Base-by-base conservation (phyloP, 106 monocot species). In the Amphibolis antarctica region DNA sequence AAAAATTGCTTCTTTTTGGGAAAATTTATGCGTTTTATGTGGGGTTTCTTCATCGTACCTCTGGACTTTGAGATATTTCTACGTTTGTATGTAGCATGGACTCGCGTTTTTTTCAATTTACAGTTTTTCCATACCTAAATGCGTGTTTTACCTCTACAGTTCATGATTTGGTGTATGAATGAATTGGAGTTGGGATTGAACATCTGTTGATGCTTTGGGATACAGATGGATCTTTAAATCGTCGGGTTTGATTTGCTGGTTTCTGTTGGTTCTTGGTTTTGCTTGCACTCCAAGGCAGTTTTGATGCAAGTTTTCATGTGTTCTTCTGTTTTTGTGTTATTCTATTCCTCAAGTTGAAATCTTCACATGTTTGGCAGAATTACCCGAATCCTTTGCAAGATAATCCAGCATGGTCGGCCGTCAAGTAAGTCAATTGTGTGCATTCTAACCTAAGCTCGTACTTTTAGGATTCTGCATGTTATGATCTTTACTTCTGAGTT, bases 391-490 rank as follows among this genome's bases (percentile, higher is more conserved):
- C 82, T 24, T 59, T 82, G 14, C 70, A 66, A 59, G 68, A 71
- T 26, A 76, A 75, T 54, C 78, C 82, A 29, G 78, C 82, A 26
- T 78, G 78, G 59, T 66, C 74, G 43, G 65, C 74, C 28, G 78
- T 75, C 60, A 78, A 75, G 78, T 78, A 64, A 43, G 72, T 22
- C 3, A 49, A 10, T 18, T 66, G 30, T 30, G 0, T 17, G 29
- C 27, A 12, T 29, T 51, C 23, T 46, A 27, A 7, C 29, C 36
- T 20, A 60, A 18, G 42, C 36, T 36, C 7, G 36, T 36, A n/a
- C n/a, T 36, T 36, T 36, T 36, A 36, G 36, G 36, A 36, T 36
- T 36, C 36, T 36, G 7, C 7, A 4, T 4, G 36, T 7, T 36
- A 7, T 36, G 7, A 36, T 36, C 2, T 4, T 43, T 50, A 25